Percentiles rank a stretch among this genome's conserved stretches.
Conservation (phyloP, 495 filamentous ascomycete genomes). For the Cenococcum geophilum region DNA sequence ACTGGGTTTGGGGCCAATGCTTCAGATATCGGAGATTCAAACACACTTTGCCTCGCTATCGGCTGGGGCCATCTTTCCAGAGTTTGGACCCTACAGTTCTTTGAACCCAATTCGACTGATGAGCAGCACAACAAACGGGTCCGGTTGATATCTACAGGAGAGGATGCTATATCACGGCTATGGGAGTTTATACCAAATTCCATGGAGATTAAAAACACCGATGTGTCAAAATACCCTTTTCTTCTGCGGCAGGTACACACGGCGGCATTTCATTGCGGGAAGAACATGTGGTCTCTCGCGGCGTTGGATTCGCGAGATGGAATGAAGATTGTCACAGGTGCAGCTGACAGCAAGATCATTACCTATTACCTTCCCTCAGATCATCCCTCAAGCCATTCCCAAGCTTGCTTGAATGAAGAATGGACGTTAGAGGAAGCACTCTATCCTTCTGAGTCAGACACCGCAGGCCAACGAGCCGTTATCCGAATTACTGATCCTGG, state of each 20-base stretch:
- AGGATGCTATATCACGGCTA: slow-evolving; percentile 65
- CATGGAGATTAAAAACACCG: slow-evolving; percentile 13
- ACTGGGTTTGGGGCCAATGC: slow-evolving; percentile 32
- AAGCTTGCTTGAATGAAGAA: slow-evolving; percentile 2
- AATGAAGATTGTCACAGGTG: slow-evolving; percentile 64
- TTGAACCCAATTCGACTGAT: slow-evolving; percentile 27
- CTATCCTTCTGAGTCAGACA: not conserved
- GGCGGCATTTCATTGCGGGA: slow-evolving; percentile 65
- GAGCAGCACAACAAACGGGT: slow-evolving; percentile 32
- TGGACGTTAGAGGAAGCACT: slow-evolving; percentile 10
- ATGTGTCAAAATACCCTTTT: slow-evolving; percentile 14
- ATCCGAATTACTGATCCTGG: too few species aligned
- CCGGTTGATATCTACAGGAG: slow-evolving; percentile 65
- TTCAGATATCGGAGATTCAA: slow-evolving; percentile 17
- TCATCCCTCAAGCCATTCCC: not conserved
- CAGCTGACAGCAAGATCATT: slow-evolving; percentile 62
- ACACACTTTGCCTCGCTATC: slow-evolving; percentile 51
- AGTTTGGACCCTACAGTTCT: slow-evolving; percentile 79
- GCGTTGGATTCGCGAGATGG: slow-evolving; percentile 35
- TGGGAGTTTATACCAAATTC: slow-evolving; percentile 53
- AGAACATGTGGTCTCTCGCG: slow-evolving; percentile 82
- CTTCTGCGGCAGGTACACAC: slow-evolving; percentile 48
- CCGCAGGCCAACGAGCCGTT: too few species aligned
- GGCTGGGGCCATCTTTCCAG: slow-evolving; percentile 81
- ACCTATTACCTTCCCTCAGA: not conserved